Evolutionary conservation across 2,329 filamentous ascomycete species (phyloP), one percentile per base, ranked within the genome.

Genomic region (Alternaria sp.): DNA sequence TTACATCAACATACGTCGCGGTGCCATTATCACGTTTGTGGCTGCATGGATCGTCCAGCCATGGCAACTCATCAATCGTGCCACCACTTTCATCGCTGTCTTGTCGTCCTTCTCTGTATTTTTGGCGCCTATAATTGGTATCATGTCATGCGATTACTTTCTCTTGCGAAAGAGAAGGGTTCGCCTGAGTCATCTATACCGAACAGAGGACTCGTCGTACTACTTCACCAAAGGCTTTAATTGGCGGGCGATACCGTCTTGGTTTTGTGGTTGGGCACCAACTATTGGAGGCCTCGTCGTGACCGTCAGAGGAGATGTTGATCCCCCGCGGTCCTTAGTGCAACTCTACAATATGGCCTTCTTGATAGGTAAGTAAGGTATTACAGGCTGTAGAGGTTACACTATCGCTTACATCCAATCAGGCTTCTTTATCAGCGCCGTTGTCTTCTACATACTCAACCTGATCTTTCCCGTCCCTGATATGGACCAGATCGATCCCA

Each of bases 341-440:
- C 73, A 84, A 64, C 63, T 84, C 18, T 84, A 84, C 63, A 83
- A 81, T 57, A 80, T 81, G 73, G 81, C 82, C 0, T 84, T 84
- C 59, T 74, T 83, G 12, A 74, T 82, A 16, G 82, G 81, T 74
- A 48, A 51, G 72, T 60, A 8, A 26, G 20, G 9, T 20, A 2
- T 14, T 6, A n/a, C 3, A 38, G 3, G n/a, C 7, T 38, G 4
- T 24, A 6, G 22, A 14, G 20, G 7, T 24, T 1, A 11, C 22
- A 30, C 4, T 3, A 14, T 11, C 18, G 43, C 54, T 64, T 4
- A 73, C 24, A 52, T 9, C 11, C 9, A 9, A 2, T 18, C 20
- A 80, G 80, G 79, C 6, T 81, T 81, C 66, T 80, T 79, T 54
- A 75, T 77, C 28, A 80, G 79, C 34, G 68, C 66, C 41, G 43